A percentile compares a stretch with the other conserved stretches of the same genome.
Conservation (phyloP, 306 rosid genomes). For the Quercus aquifolioides region DNA sequence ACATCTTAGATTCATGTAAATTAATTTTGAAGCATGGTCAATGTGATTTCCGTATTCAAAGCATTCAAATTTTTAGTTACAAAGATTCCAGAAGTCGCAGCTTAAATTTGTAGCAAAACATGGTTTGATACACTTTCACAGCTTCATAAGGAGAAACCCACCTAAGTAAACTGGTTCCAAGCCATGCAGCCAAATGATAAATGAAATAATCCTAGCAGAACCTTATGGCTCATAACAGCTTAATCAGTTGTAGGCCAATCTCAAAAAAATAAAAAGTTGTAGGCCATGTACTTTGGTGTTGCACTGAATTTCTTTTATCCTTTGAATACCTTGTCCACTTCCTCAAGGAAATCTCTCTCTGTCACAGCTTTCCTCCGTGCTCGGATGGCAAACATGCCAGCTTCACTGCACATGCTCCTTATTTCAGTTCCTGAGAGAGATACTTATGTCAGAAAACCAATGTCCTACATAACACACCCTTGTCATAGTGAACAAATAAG, state of each 20-base stretch:
- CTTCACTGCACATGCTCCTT: slow-evolving; percentile 91
- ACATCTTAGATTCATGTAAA: too few relatives aligned
- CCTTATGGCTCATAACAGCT: background rate
- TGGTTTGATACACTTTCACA: background rate
- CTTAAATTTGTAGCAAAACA: background rate
- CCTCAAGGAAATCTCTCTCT: slow-evolving; percentile 92
- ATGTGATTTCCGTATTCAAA: too few relatives aligned
- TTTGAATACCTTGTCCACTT: slow-evolving; percentile 89
- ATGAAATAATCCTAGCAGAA: background rate
- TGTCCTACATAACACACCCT: background rate
- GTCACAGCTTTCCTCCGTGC: slow-evolving; percentile 92
- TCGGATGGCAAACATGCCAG: slow-evolving; percentile 92
- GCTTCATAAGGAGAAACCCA: background rate
- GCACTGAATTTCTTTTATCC: slow-evolving; percentile 98
- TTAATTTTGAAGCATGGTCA: too few relatives aligned
- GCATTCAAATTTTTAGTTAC: too few relatives aligned
- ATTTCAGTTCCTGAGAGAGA: slow-evolving; percentile 77
- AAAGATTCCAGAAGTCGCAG: background rate
- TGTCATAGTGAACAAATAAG: too few relatives aligned
- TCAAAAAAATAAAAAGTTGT: slow-evolving; percentile 36
- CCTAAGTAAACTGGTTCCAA: background rate
- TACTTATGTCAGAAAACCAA: slow-evolving; percentile 18
- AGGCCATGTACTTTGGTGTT: slow-evolving; percentile 94
- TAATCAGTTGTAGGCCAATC: slow-evolving; percentile 78
- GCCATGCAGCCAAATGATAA: background rate